A percentile compares a stretch with the other conserved stretches of the same genome.
Evolutionary conservation across 208 protist species (phyloP).

Genomic region (Crithidia acanthocephali): DNA sequence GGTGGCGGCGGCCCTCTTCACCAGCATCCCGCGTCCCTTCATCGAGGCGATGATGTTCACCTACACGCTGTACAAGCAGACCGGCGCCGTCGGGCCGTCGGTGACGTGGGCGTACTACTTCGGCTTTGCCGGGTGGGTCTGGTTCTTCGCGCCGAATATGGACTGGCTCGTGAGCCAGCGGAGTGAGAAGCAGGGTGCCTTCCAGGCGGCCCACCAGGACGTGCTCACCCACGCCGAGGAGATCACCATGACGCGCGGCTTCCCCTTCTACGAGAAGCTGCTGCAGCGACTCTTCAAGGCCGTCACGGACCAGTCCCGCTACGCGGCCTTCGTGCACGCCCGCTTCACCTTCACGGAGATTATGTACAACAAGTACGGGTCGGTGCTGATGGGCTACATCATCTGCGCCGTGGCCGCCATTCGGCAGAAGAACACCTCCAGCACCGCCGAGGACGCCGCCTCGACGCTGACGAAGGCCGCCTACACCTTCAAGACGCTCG

Average conservation of each 20-base stretch:
- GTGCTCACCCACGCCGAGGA: conserved; percentile 66
- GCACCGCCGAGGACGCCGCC: conserved; percentile 11
- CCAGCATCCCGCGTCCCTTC: conserved; percentile 53
- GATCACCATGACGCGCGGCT: conserved; percentile 55
- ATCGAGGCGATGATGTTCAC: conserved; percentile 65
- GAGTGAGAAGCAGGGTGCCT: conserved; percentile 46
- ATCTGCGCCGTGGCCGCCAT: conserved; percentile 43
- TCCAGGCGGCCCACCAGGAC: conserved; percentile 54
- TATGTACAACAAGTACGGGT: conserved; percentile 65
- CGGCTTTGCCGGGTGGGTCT: conserved; percentile 33
- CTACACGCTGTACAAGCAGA: conserved; percentile 33
- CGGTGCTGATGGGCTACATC: conserved; percentile 49
- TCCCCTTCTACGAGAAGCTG: conserved; percentile 38
- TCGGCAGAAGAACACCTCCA: conserved; percentile 11
- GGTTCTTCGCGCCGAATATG: conserved; percentile 42
- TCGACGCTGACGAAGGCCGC: conserved; percentile 28
- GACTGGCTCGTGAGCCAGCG: conserved; percentile 55
- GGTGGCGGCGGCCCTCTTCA: conserved; percentile 38
- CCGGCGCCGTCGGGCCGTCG: conserved; percentile 31
- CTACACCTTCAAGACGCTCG: conserved; percentile 54
- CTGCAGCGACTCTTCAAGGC: conserved; percentile 48
- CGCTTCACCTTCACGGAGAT: conserved; percentile 57
- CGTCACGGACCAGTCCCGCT: conserved; percentile 51
- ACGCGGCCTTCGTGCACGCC: conserved; percentile 55
- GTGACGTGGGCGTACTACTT: conserved; percentile 56